Evolutionary conservation across 2,329 filamentous ascomycete species (phyloP).

Genomic region (Phaeosphaeria sp.): DNA sequence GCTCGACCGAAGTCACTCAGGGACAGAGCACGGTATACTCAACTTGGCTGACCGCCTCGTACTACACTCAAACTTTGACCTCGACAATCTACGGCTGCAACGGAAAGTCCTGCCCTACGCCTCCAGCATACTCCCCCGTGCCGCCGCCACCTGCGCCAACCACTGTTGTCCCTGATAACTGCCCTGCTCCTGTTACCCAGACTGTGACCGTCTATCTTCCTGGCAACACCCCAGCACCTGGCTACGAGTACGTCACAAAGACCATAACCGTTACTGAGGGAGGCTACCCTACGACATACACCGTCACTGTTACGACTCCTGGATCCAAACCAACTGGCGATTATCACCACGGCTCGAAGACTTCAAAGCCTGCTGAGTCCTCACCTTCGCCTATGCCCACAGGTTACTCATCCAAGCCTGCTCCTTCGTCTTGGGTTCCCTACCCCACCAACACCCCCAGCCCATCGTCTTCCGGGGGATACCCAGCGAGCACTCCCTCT

Average conservation of each 20-base stretch:
- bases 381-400: background rate
- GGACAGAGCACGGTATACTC: constrained; percentile 43
- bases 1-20: too few species aligned
- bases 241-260: constrained; percentile 25
- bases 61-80: constrained; percentile 37
- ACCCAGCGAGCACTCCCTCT: constrained; percentile 10
- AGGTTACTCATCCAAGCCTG: background rate
- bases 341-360: constrained; percentile 8
- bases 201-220: constrained; percentile 24
- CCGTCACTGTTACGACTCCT: constrained; percentile 31
- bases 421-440: constrained; percentile 17
- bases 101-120: constrained; percentile 9
- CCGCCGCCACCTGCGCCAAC: background rate
- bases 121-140: constrained; percentile 7
- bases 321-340: constrained; percentile 11
- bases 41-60: constrained; percentile 49
- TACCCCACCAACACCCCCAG: constrained; percentile 29
- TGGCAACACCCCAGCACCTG: constrained; percentile 13
- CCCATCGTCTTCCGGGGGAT: constrained; percentile 3
- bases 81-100: constrained; percentile 34
- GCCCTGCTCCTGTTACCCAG: constrained; percentile 39
- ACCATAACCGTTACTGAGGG: constrained; percentile 39
- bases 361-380: constrained; percentile 15
- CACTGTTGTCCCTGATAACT: constrained; percentile 13
- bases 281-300: constrained; percentile 27